Percentiles rank a stretch among this genome's conserved stretches.
Evolutionary conservation across 345 rosid species (phyloP).

Genomic region (Acer yangbiense): DNA sequence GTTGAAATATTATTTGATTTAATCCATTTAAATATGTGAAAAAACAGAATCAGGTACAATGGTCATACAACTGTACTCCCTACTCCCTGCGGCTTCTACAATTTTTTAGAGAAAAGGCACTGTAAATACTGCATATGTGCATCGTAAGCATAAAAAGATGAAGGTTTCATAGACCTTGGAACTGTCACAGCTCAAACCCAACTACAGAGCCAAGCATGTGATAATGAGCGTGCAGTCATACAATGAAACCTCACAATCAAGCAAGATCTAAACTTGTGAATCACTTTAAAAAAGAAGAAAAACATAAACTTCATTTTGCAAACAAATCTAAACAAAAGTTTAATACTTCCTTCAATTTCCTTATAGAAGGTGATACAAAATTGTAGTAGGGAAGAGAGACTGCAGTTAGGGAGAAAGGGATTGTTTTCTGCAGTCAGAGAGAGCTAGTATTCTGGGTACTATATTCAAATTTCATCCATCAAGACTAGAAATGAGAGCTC

Average conservation of each 20-base stretch:
- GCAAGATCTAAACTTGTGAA: background rate
- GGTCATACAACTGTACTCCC: background rate
- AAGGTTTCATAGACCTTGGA: background rate
- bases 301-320: no score
- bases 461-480: background rate
- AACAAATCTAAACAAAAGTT: no score
- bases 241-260: no score
- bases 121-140: background rate
- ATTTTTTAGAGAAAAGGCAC: background rate
- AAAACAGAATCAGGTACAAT: background rate
- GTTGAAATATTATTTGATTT: background rate
- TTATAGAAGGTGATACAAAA: background rate
- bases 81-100: background rate
- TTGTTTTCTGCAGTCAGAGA: background rate
- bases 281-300: background rate
- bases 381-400: background rate
- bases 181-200: background rate
- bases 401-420: background rate
- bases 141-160: background rate
- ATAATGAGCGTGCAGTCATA: no score
- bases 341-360: background rate
- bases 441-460: background rate
- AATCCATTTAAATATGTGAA: background rate
- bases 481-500: background rate
- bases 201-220: background rate